These are phyloP conservation scores for Teratosphaeria epicoccoides DNA, from an alignment of 2,329 filamentous ascomycete genomes.

Conservation along the genomic window DNA sequence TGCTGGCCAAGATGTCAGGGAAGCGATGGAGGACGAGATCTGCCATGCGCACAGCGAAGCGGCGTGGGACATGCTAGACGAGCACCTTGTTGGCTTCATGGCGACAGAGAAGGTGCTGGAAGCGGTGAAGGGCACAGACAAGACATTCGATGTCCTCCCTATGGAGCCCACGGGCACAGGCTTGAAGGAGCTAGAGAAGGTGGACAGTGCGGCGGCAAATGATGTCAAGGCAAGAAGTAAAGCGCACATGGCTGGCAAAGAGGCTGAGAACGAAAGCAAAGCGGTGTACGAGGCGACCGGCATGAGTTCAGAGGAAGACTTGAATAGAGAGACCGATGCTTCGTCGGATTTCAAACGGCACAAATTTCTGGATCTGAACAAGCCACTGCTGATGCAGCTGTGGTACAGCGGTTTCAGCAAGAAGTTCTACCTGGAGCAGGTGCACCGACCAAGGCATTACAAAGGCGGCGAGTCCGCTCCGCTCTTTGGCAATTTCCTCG, in stretches of 20 bases:
- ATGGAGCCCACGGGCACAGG: constrained; percentile 41
- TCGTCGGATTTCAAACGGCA: constrained; percentile 69
- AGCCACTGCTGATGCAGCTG: constrained; percentile 75
- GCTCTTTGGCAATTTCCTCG: constrained; percentile 95
- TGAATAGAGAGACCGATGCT: constrained; percentile 75
- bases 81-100: constrained; percentile 74
- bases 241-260: constrained; percentile 17
- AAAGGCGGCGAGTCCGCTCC: constrained; percentile 86
- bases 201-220: constrained; percentile 38
- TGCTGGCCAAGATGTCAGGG: constrained; percentile 72
- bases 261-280: constrained; percentile 18
- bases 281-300: constrained; percentile 57
- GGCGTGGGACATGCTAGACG: constrained; percentile 91
- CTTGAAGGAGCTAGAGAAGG: constrained; percentile 35
- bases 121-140: constrained; percentile 36
- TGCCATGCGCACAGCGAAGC: constrained; percentile 83
- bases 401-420: constrained; percentile 83
- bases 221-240: constrained; percentile 29
- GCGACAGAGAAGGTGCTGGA: constrained; percentile 48
- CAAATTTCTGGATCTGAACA: constrained; percentile 85
- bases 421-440: constrained; percentile 93
- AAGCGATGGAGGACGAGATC: constrained; percentile 69
- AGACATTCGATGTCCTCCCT: constrained; percentile 42
- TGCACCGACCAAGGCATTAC: constrained; percentile 92
- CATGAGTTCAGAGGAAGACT: constrained; percentile 79